Conservation (phyloP, 1,284 basidiomycete genomes). For the Trichosporon faecale region DNA sequence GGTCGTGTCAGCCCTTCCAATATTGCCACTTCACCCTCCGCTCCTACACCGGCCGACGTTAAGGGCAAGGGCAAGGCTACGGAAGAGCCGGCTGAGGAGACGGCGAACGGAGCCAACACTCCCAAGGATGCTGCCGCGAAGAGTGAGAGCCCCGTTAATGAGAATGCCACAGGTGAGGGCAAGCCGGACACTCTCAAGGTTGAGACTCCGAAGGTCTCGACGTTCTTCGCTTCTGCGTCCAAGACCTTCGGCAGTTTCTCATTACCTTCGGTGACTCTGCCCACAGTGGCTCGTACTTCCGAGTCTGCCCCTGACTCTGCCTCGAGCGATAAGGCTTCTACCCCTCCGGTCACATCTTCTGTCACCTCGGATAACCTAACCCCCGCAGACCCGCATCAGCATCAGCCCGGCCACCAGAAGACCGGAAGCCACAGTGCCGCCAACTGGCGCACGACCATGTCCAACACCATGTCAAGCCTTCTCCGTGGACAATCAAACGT, state of each 20-base stretch:
- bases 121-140: background rate
- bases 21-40: background rate
- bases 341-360: background rate
- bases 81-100: background rate
- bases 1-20: background rate
- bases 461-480: constrained; percentile 28
- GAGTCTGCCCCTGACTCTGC: background rate
- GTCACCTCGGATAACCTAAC: background rate
- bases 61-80: background rate
- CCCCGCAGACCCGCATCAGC: background rate
- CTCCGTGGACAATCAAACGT: constrained; percentile 6
- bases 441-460: constrained; percentile 40
- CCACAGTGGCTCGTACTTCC: background rate
- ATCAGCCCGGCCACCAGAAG: constrained; percentile 3
- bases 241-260: constrained; percentile 6
- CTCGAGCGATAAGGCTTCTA: constrained; percentile 1
- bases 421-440: constrained; percentile 6
- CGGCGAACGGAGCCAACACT: background rate
- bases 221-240: constrained; percentile 1
- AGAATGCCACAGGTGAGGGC: background rate
- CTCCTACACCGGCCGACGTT: background rate
- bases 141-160: background rate
- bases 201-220: constrained; percentile 2
- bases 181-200: constrained; percentile 7
- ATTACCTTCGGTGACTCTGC: constrained; percentile 7